Base-by-base conservation (phyloP, 805 yeast species). In the Cyberlindnera amylophila region DNA sequence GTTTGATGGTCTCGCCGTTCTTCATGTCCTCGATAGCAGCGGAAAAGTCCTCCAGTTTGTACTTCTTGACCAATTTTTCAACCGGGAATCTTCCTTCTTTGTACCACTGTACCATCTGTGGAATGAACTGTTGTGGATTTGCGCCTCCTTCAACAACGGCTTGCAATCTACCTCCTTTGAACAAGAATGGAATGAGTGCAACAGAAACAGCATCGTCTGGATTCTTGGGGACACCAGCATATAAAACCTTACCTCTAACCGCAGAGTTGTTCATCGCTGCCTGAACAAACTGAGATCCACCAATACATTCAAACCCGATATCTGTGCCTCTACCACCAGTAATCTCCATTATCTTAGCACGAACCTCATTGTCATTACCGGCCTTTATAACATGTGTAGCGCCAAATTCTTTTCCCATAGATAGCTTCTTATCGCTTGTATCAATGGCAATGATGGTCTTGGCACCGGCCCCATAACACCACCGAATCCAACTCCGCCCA, bases 401-500 rank as follows among this genome's bases (percentile, higher is more conserved):
- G 34, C 85, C 81, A 23, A 79, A 71, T 14, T 74, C 67, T 52
- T 72, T 63, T 34, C 90, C 89, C 64, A 82, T 70, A 32, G 76
- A 70, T 49, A 86, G 72, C 54, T 84, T 82, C 41, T 66, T 63
- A 47, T 82, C 83, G 47, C 77, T 69, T 36, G 85, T 67, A 60
- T 86, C 95, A 34, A 83, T 75, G 40, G 79, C 74, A 45, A 81
- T 68, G 41, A 86, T 78, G 8, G 72, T 70, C 15, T 78, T 64
- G 14, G 90, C 90, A 14, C 93, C 93, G 55, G 86, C 87, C 78
- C 72, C 46, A 84, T 70, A 37, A 85, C 64, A 16, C 93, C 95
- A 45, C 85, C 84, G 9, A 95, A 91, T 10, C 95, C 95, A 23
- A 90, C 91, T 38, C 95, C 95, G 15, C 47, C 47, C 10, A 44